Base-by-base conservation (phyloP, 2,329 filamentous ascomycete genomes). In the Curvularia lunata region DNA sequence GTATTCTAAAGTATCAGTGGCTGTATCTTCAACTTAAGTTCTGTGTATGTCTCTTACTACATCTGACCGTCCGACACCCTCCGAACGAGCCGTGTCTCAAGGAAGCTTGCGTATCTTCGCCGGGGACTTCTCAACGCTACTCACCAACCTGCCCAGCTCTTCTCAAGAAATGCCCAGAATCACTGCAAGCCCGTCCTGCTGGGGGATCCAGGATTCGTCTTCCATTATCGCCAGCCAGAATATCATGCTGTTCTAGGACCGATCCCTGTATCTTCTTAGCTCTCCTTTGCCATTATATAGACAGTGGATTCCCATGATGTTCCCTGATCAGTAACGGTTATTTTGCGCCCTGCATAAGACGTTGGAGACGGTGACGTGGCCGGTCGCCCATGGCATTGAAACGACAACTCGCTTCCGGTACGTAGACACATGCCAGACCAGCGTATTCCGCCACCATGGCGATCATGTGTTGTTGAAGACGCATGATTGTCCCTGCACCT, bases 391-490 rank as follows among this genome's bases (percentile, higher is more conserved):
- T 61, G 5, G 58, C 58, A 50, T 74, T 75, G 27, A 78, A 70
- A 32, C 64, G 62, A 30, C 46, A 34, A 9, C 68, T 67, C 30
- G 67, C 67, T 21, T 72, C 66, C 1, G 75, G 67, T 8, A 74
- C 78, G 55, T 73, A 79, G 7, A 79, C 61, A 23, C 75, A 53
- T 32, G 71, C 68, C 3, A 79, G 58, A 1, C 75, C 81, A 5
- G 72, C 75, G 34, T 77, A 70, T 1, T 86, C 87, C 7, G 84
- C 83, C 23, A 79, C 77, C 80, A 88, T 89, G 1, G 83, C 83
- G 6, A 88, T 73, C 1, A 81, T 80, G 70, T 90, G 68, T 91
- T 90, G 71, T 89, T 89, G 72, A 88, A 89, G 0, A 87, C 89
- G 1, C n/a, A n/a, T n/a, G n/a, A n/a, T n/a, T n/a, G n/a, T n/a